These are phyloP conservation scores for Castanea sativa DNA, from an alignment of 306 rosid genomes.

Conservation along the genomic window DNA sequence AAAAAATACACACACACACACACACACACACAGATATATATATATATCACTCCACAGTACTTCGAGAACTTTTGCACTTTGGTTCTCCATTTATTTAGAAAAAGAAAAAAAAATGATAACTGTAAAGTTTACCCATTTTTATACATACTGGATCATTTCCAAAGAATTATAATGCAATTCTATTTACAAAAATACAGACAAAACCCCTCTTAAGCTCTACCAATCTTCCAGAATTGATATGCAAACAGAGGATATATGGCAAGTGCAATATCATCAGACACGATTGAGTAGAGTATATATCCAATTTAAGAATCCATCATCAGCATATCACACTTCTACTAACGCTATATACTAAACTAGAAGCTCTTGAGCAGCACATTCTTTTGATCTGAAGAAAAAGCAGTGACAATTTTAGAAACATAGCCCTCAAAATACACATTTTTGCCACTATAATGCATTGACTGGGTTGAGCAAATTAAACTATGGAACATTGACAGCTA, in stretches of 20 bases:
- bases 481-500: not conserved
- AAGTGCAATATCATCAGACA: not conserved
- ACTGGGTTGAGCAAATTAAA: not conserved
- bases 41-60: not conserved
- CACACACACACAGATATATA: too few species aligned
- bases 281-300: not conserved
- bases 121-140: not conserved
- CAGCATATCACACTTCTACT: not conserved
- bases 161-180: not conserved
- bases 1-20: not conserved
- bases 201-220: not conserved
- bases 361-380: not conserved
- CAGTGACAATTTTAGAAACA: conserved; percentile 7
- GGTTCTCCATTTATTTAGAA: not conserved
- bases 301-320: not conserved
- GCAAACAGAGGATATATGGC: not conserved
- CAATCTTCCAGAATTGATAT: not conserved
- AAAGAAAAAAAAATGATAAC: not conserved
- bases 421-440: not conserved
- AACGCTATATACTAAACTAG: not conserved
- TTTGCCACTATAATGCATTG: conserved; percentile 10
- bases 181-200: not conserved
- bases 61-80: not conserved
- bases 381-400: not conserved
- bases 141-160: not conserved